Evolutionary conservation across 1,284 basidiomycete genomes (phyloP).

Genomic region (Volvariella volvacea): DNA sequence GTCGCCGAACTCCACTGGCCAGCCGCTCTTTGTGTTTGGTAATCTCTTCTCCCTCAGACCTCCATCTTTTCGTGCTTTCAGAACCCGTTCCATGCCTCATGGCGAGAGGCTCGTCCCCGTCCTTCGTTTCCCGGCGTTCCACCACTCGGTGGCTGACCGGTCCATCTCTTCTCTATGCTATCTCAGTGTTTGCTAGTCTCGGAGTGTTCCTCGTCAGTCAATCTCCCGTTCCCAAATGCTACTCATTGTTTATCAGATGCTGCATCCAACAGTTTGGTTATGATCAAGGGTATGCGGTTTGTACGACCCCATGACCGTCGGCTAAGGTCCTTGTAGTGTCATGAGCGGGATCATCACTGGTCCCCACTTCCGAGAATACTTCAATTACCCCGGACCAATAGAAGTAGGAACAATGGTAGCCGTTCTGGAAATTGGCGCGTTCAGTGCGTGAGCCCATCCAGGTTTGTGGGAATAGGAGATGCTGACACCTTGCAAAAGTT

Average conservation of each 20-base stretch:
- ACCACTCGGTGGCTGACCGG: constrained; percentile 28
- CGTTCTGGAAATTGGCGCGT: constrained; percentile 87
- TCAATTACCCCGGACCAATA: constrained; percentile 69
- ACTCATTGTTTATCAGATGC: constrained; percentile 14
- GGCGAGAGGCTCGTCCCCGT: too few relatives aligned
- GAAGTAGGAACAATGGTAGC: constrained; percentile 87
- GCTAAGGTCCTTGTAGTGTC: constrained; percentile 40
- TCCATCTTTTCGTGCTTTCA: background rate
- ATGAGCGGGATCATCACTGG: constrained; percentile 94
- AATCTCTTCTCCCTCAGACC: background rate
- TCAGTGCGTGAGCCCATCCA: constrained; percentile 46
- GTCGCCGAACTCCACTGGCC: too few relatives aligned
- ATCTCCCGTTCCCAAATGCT: constrained; percentile 1
- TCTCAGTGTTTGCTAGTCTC: constrained; percentile 80
- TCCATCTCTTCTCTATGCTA: constrained; percentile 73
- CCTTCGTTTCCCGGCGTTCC: too few relatives aligned
- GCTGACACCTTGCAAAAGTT: constrained; percentile 35
- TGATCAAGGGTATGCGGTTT: constrained; percentile 74
- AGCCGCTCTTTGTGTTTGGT: too few relatives aligned
- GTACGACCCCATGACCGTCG: background rate
- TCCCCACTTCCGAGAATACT: constrained; percentile 81
- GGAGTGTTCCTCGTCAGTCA: constrained; percentile 79
- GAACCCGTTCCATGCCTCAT: too few relatives aligned
- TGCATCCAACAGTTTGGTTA: constrained; percentile 69
- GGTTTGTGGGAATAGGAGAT: background rate